phyloP scores from a whole-genome alignment of 352 stramenopile genomes.

The Phytophthora tentaculata region DNA sequence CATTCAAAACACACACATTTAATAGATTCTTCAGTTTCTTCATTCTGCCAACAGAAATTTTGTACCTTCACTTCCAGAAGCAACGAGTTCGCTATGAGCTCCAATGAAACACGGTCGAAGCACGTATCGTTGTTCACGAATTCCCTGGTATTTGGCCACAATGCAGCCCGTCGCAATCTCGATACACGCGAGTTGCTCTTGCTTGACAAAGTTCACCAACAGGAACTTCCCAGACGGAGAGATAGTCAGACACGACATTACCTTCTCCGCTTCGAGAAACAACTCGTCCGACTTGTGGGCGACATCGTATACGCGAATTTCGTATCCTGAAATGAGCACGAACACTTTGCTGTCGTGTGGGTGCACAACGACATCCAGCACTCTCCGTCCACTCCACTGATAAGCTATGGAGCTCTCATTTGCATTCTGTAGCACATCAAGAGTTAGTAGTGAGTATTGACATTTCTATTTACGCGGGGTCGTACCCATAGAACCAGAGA shows the following conservation, averaged over 20 bases:
- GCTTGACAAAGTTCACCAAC: slow-evolving; percentile 67
- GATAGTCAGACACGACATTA: slow-evolving; percentile 64
- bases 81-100: slow-evolving; percentile 54
- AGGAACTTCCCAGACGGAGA: slow-evolving; percentile 55
- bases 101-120: slow-evolving; percentile 69
- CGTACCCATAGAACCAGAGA: slow-evolving; percentile 82
- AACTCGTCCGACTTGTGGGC: slow-evolving; percentile 61
- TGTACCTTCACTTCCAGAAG: slow-evolving; percentile 77
- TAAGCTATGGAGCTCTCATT: slow-evolving; percentile 57
- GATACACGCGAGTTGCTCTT: slow-evolving; percentile 65
- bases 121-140: slow-evolving; percentile 71
- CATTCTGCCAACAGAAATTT: not conserved
- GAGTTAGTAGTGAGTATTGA: slow-evolving; percentile 2
- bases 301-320: slow-evolving; percentile 72
- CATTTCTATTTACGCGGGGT: not conserved
- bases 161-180: slow-evolving; percentile 51
- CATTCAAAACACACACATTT: slow-evolving; percentile 6
- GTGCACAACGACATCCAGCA: slow-evolving; percentile 70
- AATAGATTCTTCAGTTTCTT: not conserved
- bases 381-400: slow-evolving; percentile 70
- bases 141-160: slow-evolving; percentile 56
- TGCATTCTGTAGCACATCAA: slow-evolving; percentile 45
- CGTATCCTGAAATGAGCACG: slow-evolving; percentile 57
- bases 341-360: slow-evolving; percentile 59
- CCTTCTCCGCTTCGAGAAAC: slow-evolving; percentile 57